A percentile compares a stretch with the other conserved stretches of the same genome.
These are phyloP conservation scores for Starmerella sp. DNA, from an alignment of 805 yeast species.

Conservation along the genomic window DNA sequence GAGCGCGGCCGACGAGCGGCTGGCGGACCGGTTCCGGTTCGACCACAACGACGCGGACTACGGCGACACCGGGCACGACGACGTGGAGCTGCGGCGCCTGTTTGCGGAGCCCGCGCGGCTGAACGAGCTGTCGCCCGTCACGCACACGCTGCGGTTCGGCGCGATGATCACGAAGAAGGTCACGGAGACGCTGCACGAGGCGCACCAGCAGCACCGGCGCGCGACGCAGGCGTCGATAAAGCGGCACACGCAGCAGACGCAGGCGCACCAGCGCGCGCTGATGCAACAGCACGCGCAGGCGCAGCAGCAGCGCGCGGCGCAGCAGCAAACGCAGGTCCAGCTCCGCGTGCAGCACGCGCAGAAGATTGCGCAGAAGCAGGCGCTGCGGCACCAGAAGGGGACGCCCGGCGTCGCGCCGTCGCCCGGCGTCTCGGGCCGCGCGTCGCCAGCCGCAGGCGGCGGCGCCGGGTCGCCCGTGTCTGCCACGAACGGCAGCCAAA, in stretches of 20 bases:
- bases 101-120: constrained; percentile 70
- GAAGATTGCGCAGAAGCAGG: background rate
- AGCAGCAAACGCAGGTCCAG: constrained; percentile 4
- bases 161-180: constrained; percentile 82
- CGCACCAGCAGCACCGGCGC: constrained; percentile 61
- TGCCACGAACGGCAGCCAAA: background rate
- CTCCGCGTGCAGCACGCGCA: constrained; percentile 3
- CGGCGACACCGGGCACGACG: background rate
- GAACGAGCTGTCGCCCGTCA: constrained; percentile 71
- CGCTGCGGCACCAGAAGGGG: background rate
- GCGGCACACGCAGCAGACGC: constrained; percentile 29
- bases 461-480: background rate
- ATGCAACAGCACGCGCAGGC: constrained; percentile 17
- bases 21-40: constrained; percentile 55
- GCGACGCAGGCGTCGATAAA: constrained; percentile 30
- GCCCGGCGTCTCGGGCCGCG: background rate
- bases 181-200: constrained; percentile 65
- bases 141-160: constrained; percentile 84
- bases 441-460: background rate
- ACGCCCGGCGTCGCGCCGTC: background rate
- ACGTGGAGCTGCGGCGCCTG: background rate
- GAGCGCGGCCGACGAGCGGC: constrained; percentile 27
- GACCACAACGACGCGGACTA: constrained; percentile 31
- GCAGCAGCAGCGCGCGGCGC: constrained; percentile 17
- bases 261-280: constrained; percentile 26